phyloP scores from a whole-genome alignment of 169 alveolate species.

The Plasmodium inui region DNA sequence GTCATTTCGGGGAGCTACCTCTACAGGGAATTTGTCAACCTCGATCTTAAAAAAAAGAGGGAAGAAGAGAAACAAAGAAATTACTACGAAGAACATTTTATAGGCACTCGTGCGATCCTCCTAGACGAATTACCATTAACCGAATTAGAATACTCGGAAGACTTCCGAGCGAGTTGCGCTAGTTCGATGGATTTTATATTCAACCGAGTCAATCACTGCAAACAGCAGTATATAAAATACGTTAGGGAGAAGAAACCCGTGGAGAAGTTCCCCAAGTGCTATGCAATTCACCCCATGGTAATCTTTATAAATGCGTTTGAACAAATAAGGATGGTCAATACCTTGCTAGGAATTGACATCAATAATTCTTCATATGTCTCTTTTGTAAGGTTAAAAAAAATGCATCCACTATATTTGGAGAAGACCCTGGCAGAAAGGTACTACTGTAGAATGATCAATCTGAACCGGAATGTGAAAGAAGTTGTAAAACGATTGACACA shows the following conservation, averaged over 20 bases:
- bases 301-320: constrained; percentile 71
- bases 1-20: neutral
- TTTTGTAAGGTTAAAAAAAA: constrained; percentile 67
- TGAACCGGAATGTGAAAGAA: constrained; percentile 48
- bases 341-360: constrained; percentile 66
- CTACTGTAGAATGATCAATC: constrained; percentile 55
- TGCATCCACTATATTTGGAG: constrained; percentile 50
- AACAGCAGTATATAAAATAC: constrained; percentile 23
- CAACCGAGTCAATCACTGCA: constrained; percentile 50
- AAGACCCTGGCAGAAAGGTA: constrained; percentile 48
- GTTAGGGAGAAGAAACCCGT: neutral
- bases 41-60: constrained; percentile 48
- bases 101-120: constrained; percentile 49
- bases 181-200: constrained; percentile 49
- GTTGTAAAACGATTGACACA: constrained; percentile 15
- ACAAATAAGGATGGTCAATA: constrained; percentile 57
- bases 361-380: constrained; percentile 63
- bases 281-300: constrained; percentile 64
- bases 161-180: constrained; percentile 37
- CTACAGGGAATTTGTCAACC: constrained; percentile 31
- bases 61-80: constrained; percentile 50
- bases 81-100: constrained; percentile 62
- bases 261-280: constrained; percentile 1
- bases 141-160: constrained; percentile 70
- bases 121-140: constrained; percentile 70